Percentiles rank a stretch among this genome's conserved stretches.
These are phyloP conservation scores for Uronychia binucleata DNA, from an alignment of 73 alveolate species.

Conservation along the genomic window DNA sequence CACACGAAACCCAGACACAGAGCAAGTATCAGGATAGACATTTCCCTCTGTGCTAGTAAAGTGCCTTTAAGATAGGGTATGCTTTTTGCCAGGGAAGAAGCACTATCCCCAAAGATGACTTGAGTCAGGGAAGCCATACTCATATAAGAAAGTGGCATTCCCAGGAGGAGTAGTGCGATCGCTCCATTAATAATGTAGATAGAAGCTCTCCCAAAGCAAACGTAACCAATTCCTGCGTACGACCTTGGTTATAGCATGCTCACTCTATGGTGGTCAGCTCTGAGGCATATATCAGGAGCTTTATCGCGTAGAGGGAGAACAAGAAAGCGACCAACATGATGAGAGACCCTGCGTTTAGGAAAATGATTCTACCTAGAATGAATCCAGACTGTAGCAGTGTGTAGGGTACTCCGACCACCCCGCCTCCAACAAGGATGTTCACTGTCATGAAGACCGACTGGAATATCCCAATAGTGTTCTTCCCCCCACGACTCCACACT, in stretches of 20 bases:
- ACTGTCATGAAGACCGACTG: slow-evolving; percentile 6
- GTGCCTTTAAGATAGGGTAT: not conserved
- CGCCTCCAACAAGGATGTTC: slow-evolving; percentile 49
- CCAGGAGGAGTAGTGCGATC: slow-evolving; percentile 25
- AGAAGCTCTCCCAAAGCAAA: slow-evolving; percentile 40
- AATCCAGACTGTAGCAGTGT: slow-evolving; percentile 35
- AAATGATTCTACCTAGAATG: not conserved
- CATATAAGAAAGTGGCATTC: slow-evolving; percentile 18
- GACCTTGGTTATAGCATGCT: slow-evolving; percentile 7
- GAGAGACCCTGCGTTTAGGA: not conserved
- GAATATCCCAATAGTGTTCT: not conserved
- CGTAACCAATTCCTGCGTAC: slow-evolving; percentile 37
- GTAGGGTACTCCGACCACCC: slow-evolving; percentile 56
- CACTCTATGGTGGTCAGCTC: not conserved
- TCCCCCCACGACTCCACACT: slow-evolving; percentile 5
- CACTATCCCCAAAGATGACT: slow-evolving; percentile 34
- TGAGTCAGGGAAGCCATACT: not conserved
- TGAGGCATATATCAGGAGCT: not conserved
- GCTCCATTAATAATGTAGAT: slow-evolving; percentile 38
- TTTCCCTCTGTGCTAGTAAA: not conserved
- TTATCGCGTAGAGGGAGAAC: not conserved
- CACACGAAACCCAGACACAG: not conserved
- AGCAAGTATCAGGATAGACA: not conserved
- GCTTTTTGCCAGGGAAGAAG: not conserved
- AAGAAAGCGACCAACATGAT: not conserved